Base-by-base conservation (phyloP, 352 stramenopile species). In the Phytophthora cajani region DNA sequence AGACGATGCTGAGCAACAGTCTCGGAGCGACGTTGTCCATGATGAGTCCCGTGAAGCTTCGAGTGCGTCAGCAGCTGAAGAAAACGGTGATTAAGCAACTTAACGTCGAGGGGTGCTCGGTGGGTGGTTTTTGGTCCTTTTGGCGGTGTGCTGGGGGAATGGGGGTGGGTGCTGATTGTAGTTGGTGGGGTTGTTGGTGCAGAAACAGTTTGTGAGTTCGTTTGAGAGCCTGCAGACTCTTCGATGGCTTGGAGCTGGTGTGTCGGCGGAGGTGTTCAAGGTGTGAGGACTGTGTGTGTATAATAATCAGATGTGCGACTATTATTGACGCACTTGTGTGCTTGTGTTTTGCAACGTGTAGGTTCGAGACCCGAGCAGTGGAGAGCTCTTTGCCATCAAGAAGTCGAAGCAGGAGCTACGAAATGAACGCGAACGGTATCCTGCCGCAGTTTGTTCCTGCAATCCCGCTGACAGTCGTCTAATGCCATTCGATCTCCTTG, bases 321-420 rank as follows among this genome's bases (percentile, higher is more conserved):
- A 52, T 54, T 56, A 55, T 54, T 56, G 58, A 73, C 32, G 54
- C 25, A 47, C 40, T 60, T 12, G 12, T 64, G 17, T 64, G 17
- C 3, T 46, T 46, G 38, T 19, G 38, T 46, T n/a, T 46, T n/a
- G 14, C 38, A 46, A 19, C 50, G 17, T 38, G 6, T 49, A 90
- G 82, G 80, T 76, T 44, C 77, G 72, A 55, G 86, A 85, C 32
- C 54, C 58, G 51, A 65, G 75, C 4, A 49, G 78, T 36, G 68
- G 80, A 25, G 36, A 62, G 21, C 36, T 83, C 17, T 96, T 82
- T 58, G 89, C 89, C 7, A 69, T 96, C n/a, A 96, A 96, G 63
- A 94, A 90, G 61, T 93, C 87, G 1, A 93, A 91, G 58, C 77
- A 82, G 54, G 81, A 84, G 52, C 67, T 96, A n/a, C 85, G 89